A percentile compares a stretch with the other conserved stretches of the same genome.
Conservation (phyloP, 805 yeast species). For the Cyberlindnera maritima region DNA sequence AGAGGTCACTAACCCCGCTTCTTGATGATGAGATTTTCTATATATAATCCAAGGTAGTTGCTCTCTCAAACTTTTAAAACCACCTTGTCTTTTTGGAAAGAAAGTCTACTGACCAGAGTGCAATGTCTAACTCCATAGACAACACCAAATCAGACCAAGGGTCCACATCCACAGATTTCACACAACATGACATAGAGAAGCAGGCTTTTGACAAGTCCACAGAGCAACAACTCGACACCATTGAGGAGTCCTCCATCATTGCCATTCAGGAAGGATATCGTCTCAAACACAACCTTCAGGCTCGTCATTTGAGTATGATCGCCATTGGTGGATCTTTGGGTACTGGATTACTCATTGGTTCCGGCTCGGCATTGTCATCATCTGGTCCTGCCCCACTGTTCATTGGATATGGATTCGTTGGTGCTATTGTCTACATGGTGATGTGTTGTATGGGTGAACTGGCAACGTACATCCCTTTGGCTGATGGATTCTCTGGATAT, state of each 20-base stretch:
- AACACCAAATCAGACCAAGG: neutral
- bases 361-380: slow-evolving; percentile 52
- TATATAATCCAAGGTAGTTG: neutral
- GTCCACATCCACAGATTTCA: neutral
- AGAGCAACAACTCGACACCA: neutral
- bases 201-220: neutral
- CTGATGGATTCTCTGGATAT: slow-evolving; percentile 65
- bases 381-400: slow-evolving; percentile 59
- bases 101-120: neutral
- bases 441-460: slow-evolving; percentile 70
- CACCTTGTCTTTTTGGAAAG: neutral
- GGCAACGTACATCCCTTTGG: slow-evolving; percentile 63
- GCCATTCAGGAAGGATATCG: slow-evolving; percentile 22
- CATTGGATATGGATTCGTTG: slow-evolving; percentile 66
- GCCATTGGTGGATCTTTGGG: slow-evolving; percentile 75
- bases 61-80: neutral
- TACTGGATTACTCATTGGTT: slow-evolving; percentile 66
- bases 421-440: slow-evolving; percentile 64
- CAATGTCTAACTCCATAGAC: neutral
- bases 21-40: too few relatives aligned
- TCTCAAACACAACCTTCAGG: slow-evolving; percentile 35
- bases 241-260: slow-evolving; percentile 1
- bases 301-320: slow-evolving; percentile 52
- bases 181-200: slow-evolving; percentile 1
- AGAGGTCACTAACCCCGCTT: too few relatives aligned